These are phyloP conservation scores for Scenedesmus sp. DNA, from an alignment of 163 green algal species.

Conservation along the genomic window DNA sequence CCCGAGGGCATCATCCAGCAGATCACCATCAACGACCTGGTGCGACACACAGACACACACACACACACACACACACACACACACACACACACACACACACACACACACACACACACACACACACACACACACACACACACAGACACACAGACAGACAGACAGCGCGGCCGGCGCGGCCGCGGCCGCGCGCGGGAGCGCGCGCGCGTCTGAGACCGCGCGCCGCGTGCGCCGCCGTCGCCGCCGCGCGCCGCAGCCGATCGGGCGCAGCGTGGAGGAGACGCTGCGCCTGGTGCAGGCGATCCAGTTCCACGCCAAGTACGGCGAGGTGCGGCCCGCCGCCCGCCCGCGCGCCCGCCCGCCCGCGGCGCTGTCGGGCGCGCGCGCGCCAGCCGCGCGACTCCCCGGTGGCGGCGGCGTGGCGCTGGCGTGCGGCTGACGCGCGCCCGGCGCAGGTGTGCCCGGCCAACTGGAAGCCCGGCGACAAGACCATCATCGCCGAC, in stretches of 20 bases:
- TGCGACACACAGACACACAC: background rate
- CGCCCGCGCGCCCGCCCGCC: no score
- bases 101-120: no score
- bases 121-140: no score
- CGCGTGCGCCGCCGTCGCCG: no score
- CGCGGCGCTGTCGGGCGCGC: background rate
- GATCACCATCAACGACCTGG: constrained; percentile 83
- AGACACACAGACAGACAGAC: no score
- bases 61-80: background rate
- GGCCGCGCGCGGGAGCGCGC: no score
- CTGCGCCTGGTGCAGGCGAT: constrained; percentile 84
- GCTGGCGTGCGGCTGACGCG: background rate
- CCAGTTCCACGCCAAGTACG: constrained; percentile 86
- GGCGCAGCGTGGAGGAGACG: constrained; percentile 88
- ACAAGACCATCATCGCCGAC: constrained; percentile 81
- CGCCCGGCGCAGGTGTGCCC: constrained; percentile 73
- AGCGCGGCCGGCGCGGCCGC: no score
- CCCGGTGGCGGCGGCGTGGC: background rate
- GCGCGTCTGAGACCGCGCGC: no score
- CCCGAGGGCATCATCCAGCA: constrained; percentile 94
- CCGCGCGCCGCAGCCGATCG: constrained; percentile 54
- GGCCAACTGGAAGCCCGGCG: constrained; percentile 86
- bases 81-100: no score
- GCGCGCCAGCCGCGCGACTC: background rate
- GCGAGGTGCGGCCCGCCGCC: constrained; percentile 58